Base-by-base conservation (phyloP, 495 filamentous ascomycete genomes). In the Lasiosphaeria miniovina region DNA sequence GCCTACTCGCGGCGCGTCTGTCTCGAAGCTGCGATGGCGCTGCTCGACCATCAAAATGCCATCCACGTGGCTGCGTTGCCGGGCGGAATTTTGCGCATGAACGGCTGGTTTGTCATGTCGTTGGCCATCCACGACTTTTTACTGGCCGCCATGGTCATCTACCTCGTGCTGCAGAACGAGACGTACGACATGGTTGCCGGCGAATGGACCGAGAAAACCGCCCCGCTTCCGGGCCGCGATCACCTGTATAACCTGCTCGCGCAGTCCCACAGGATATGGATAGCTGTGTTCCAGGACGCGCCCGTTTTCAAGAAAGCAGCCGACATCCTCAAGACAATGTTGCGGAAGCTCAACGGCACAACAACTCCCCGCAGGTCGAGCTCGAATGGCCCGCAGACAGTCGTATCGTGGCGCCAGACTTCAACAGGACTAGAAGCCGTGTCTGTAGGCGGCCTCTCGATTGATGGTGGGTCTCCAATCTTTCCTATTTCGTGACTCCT, bases 1-100 rank as follows among this genome's bases (percentile, higher is more conserved):
- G 76, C 81, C 3, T 87, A 88, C 67, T 92, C 89, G 6, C 79
- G 88, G 45, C 78, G 79, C 34, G 79, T 80, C 2, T 90, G 87
- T 64, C 77, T 93, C 11, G 83, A 86, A 36, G 86, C 88, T 10
- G 86, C 87, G 2, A 77, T 86, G 68, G 76, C 82, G 51, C 77
- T 91, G 49, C 78, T 95, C 0, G 58, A 63, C 1, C 74, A 74
- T 55, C 79, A 82, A 61, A 62, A 66, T 8, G 62, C 56, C 34
- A 71, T 77, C 49, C 68, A 73, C 48, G 66, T 75, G 35, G 74
- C 72, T 6, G 71, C 65, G 3, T 65, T 68, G 31, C 77, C 77
- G 1, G 76, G 74, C 7, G 75, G 75, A 0, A 58, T 72, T 7
- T 57, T 82, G 15, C 60, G 59, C 45, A 64, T 69, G 32, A 69